Percentiles rank a stretch among this genome's conserved stretches.
Evolutionary conservation across 108 stramenopile species (phyloP).

Genomic region (Discostella pseudostelligera): DNA sequence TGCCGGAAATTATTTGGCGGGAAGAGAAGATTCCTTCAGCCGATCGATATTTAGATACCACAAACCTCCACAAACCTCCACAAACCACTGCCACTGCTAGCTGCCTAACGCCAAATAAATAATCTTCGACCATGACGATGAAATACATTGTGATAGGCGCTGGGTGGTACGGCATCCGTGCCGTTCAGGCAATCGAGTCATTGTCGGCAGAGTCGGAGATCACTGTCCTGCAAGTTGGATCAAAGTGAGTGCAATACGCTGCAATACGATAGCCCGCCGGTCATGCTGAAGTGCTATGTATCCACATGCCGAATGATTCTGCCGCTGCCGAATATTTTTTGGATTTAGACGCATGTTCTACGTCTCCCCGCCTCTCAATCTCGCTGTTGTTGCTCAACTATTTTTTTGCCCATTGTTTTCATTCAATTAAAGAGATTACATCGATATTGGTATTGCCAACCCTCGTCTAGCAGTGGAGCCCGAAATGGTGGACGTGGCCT

Average conservation of each 20-base stretch:
- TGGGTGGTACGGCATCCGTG: conserved; percentile 20
- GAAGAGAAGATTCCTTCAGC: no score
- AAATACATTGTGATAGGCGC: conserved; percentile 25
- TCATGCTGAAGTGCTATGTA: no score
- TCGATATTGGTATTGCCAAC: conserved; percentile 14
- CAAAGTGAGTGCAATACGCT: no score
- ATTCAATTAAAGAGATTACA: conserved; percentile 21
- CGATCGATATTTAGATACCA: no score
- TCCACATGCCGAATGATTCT: no score
- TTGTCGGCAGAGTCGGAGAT: conserved; percentile 1
- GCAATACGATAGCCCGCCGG: background rate
- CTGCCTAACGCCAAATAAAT: no score
- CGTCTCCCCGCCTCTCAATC: no score
- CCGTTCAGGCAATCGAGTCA: conserved; percentile 16
- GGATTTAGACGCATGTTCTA: no score
- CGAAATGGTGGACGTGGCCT: conserved; percentile 8
- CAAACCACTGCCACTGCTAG: no score
- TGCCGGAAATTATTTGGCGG: no score
- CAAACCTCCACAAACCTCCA: no score
- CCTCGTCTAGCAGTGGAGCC: conserved; percentile 18
- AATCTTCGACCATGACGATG: conserved; percentile 5
- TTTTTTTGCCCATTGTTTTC: background rate
- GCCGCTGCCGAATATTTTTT: no score
- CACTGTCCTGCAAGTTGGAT: conserved; percentile 15
- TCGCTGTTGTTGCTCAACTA: background rate